Conservation (phyloP, 2,329 filamentous ascomycete genomes). For the Sarocladium strictum region DNA sequence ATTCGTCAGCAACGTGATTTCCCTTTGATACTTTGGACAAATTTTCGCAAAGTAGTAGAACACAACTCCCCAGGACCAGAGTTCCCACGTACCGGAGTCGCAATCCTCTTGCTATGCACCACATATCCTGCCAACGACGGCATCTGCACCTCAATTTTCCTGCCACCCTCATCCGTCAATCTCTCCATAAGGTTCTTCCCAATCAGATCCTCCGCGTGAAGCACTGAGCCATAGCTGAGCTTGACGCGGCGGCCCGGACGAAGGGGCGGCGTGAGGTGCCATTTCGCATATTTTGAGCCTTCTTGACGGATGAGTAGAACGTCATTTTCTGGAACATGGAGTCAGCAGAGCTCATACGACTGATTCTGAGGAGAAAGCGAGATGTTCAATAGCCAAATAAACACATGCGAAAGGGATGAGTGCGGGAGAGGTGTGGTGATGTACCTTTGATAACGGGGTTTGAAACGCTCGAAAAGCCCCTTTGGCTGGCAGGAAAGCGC, state of each 20-base stretch:
- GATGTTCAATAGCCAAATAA: too few relatives aligned
- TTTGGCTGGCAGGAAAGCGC: neutral
- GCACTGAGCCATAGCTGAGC: constrained; percentile 37
- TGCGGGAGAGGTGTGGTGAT: too few relatives aligned
- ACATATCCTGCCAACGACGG: constrained; percentile 62
- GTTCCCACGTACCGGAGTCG: constrained; percentile 52
- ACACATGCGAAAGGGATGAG: too few relatives aligned
- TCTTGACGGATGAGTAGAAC: constrained; percentile 34
- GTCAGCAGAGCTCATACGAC: too few relatives aligned
- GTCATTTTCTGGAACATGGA: constrained; percentile 37
- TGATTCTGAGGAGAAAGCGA: too few relatives aligned
- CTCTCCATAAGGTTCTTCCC: constrained; percentile 52
- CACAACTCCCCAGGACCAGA: too few relatives aligned
- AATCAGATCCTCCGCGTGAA: constrained; percentile 53
- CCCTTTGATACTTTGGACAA: neutral
- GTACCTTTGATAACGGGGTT: constrained; percentile 4
- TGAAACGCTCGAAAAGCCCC: neutral
- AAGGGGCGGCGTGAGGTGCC: constrained; percentile 32
- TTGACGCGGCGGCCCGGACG: constrained; percentile 23
- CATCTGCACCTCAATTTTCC: neutral
- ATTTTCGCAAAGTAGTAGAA: too few relatives aligned
- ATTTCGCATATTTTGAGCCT: constrained; percentile 27
- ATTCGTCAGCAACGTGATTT: neutral
- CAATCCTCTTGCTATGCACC: constrained; percentile 57
- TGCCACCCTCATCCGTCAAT: constrained; percentile 38